Percentiles rank a stretch among this genome's conserved stretches.
These are phyloP conservation scores for Trichoderma brevicompactum DNA, from an alignment of 2,329 filamentous ascomycete species.

Conservation along the genomic window DNA sequence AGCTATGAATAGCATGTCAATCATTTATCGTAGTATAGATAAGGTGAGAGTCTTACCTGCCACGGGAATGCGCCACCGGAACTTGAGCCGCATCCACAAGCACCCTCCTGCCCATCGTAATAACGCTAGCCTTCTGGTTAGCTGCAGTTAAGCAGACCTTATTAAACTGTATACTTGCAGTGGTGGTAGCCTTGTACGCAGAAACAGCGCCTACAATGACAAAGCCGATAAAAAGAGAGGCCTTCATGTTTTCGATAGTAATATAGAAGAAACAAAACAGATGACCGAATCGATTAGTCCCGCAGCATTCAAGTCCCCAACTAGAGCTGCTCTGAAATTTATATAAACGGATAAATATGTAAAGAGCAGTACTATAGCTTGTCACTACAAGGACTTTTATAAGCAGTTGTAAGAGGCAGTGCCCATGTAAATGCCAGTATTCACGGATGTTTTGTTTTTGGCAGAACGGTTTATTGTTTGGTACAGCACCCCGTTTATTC, in stretches of 20 bases:
- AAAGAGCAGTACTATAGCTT: not conserved
- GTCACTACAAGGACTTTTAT: not conserved
- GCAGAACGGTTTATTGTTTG: too few relatives aligned
- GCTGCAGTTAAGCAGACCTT: not conserved
- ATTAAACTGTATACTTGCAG: not conserved
- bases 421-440: too few relatives aligned
- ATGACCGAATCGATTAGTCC: not conserved
- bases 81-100: conserved; percentile 17
- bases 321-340: not conserved
- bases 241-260: not conserved
- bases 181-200: conserved; percentile 20
- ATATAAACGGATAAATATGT: not conserved
- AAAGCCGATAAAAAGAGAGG: conserved; percentile 1
- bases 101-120: conserved; percentile 18
- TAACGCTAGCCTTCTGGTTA: conserved; percentile 6
- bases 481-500: too few relatives aligned
- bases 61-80: conserved; percentile 9
- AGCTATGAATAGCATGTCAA: not conserved
- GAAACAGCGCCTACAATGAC: not conserved
- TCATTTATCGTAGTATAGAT: not conserved
- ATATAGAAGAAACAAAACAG: not conserved
- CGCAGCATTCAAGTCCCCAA: not conserved
- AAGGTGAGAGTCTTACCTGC: not conserved
- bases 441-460: too few relatives aligned
- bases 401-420: not conserved